These are phyloP conservation scores for Carex pumila DNA, from an alignment of 176 grass and related monocot species.

Conservation along the genomic window DNA sequence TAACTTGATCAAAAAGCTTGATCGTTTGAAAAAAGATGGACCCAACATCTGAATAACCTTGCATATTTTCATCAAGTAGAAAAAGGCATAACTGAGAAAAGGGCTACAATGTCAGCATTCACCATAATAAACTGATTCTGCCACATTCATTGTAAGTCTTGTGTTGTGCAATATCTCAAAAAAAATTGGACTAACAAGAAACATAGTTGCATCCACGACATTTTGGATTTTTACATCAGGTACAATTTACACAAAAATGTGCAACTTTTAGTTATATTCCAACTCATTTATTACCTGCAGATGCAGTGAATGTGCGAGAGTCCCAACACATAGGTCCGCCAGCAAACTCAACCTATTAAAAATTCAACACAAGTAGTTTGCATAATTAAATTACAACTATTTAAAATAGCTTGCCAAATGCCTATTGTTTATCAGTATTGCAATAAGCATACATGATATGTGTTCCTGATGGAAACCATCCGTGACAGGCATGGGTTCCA, in stretches of 20 bases:
- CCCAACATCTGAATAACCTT: neutral
- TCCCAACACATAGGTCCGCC: slow-evolving; percentile 96
- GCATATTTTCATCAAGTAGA: neutral
- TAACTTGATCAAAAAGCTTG: neutral
- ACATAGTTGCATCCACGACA: neutral
- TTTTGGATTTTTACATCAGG: neutral
- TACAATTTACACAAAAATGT: neutral
- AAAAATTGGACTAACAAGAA: neutral
- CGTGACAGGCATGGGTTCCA: neutral
- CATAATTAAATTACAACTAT: slow-evolving; percentile 4
- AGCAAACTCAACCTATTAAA: slow-evolving; percentile 77
- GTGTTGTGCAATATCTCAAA: neutral
- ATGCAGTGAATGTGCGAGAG: slow-evolving; percentile 78
- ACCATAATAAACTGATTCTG: neutral
- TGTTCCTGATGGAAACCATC: neutral
- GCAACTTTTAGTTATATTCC: neutral
- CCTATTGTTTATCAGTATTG: neutral
- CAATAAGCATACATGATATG: neutral
- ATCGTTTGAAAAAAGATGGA: neutral
- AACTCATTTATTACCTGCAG: slow-evolving; percentile 45
- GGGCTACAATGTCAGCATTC: neutral
- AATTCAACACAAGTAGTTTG: neutral
- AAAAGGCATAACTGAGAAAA: neutral
- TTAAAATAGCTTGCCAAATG: neutral
- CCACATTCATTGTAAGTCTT: neutral